phyloP scores from a whole-genome alignment of 1,284 basidiomycete genomes.

The Prillingera fragicola region DNA sequence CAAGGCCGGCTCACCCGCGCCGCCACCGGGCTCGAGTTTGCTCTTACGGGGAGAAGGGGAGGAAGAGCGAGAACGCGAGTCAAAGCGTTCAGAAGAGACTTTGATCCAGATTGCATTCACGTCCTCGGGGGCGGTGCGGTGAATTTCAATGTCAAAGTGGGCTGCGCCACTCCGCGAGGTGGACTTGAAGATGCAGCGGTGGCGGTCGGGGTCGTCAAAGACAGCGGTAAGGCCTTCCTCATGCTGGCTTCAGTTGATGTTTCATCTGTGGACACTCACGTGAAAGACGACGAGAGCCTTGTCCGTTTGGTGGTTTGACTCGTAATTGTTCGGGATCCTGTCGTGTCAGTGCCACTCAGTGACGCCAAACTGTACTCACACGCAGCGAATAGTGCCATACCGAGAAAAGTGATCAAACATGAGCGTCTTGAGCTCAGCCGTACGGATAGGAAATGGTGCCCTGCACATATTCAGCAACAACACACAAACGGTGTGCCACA shows the following conservation, averaged over 20 bases:
- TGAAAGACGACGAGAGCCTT: conserved; percentile 30
- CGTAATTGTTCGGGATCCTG: not conserved
- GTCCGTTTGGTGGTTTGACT: conserved; percentile 7
- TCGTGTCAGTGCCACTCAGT: not conserved
- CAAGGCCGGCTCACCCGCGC: not conserved
- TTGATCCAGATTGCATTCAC: conserved; percentile 24
- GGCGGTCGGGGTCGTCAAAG: conserved; percentile 20
- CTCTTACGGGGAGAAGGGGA: conserved; percentile 6
- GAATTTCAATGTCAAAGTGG: conserved; percentile 14
- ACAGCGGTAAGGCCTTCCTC: conserved; percentile 12
- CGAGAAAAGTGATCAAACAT: conserved; percentile 28
- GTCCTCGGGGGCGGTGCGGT: conserved; percentile 3
- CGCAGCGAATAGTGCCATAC: conserved; percentile 24
- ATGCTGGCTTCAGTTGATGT: conserved; percentile 12
- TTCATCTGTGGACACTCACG: conserved; percentile 12
- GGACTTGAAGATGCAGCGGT: conserved; percentile 12
- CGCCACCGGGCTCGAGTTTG: not conserved
- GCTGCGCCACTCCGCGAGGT: conserved; percentile 1
- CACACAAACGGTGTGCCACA: conserved; percentile 6
- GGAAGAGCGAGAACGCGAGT: conserved; percentile 17
- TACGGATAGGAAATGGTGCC: conserved; percentile 23
- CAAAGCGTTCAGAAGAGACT: conserved; percentile 22
- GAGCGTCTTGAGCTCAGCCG: conserved; percentile 6
- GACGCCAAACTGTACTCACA: conserved; percentile 15
- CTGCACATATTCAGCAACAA: conserved; percentile 7